Conservation (phyloP, 1,284 basidiomycete genomes). For the Puccinia polysora region DNA sequence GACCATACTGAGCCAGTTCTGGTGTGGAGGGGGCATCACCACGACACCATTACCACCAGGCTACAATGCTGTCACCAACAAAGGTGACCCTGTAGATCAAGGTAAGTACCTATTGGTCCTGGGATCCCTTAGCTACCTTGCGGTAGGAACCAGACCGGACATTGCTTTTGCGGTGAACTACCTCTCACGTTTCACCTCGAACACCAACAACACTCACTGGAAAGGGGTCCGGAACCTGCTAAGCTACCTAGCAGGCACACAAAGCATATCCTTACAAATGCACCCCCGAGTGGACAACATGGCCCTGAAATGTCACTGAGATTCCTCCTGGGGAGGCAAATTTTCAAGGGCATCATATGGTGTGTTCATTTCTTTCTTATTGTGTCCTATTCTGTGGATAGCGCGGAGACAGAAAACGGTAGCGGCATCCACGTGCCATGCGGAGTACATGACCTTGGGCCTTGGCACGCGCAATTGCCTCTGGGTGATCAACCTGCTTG, state of each 20-base stretch:
- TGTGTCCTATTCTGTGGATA: neutral
- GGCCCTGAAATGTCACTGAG: neutral
- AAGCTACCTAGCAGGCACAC: neutral
- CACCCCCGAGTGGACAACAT: neutral
- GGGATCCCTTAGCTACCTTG: too few relatives aligned
- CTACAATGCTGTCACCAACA: too few relatives aligned
- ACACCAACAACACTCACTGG: neutral
- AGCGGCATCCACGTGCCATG: conserved; percentile 6
- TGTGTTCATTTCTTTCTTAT: neutral
- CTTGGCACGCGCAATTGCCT: neutral
- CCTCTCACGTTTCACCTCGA: neutral
- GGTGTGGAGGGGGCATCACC: too few relatives aligned
- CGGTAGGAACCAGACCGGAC: too few relatives aligned
- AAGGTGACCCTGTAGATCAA: too few relatives aligned
- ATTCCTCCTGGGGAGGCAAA: conserved; percentile 17
- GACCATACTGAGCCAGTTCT: too few relatives aligned
- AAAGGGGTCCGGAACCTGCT: neutral
- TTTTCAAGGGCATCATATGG: neutral
- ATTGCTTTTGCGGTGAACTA: too few relatives aligned
- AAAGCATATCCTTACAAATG: neutral
- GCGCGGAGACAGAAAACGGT: neutral
- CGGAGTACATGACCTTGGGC: conserved; percentile 11
- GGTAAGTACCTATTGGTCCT: too few relatives aligned
- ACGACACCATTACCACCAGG: too few relatives aligned
- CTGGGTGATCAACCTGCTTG: neutral